A percentile compares a stretch with the other conserved stretches of the same genome.
phyloP scores from a whole-genome alignment of 371 early-diverging fungal genomes.

The Syncephalastrum contaminatum region DNA sequence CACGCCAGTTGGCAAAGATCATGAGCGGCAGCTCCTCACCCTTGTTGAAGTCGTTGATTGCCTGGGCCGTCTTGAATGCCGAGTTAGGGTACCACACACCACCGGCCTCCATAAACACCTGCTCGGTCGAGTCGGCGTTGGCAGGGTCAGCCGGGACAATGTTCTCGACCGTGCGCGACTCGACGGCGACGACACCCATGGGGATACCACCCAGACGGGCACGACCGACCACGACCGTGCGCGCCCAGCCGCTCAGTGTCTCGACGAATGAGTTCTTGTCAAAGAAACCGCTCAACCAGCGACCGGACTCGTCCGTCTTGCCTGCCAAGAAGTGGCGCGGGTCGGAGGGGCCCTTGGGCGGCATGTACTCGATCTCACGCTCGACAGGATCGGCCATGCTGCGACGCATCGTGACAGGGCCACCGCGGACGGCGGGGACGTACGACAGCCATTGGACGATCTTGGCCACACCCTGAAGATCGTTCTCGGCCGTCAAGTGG shows the following conservation, averaged over 20 bases:
- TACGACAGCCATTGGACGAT: slow-evolving; percentile 95
- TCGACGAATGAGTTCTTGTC: slow-evolving; percentile 92
- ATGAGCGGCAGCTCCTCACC: slow-evolving; percentile 98
- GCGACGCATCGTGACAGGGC: slow-evolving; percentile 57
- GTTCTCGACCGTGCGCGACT: slow-evolving; percentile 89
- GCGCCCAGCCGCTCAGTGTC: slow-evolving; percentile 70
- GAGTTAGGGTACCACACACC: slow-evolving; percentile 99
- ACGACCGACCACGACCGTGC: slow-evolving; percentile 84
- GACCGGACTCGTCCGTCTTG: slow-evolving; percentile 55
- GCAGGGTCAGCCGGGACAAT: slow-evolving; percentile 96
- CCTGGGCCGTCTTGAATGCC: slow-evolving; percentile 98
- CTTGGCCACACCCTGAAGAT: slow-evolving; percentile 87
- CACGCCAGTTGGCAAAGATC: slow-evolving; percentile 99
- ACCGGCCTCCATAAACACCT: slow-evolving; percentile 90
- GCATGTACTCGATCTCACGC: slow-evolving; percentile 74
- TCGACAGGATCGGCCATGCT: slow-evolving; percentile 63
- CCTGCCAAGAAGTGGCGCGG: slow-evolving; percentile 91
- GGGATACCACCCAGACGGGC: slow-evolving; percentile 96
- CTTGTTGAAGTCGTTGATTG: slow-evolving; percentile 97
- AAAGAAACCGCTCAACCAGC: slow-evolving; percentile 89
- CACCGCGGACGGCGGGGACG: slow-evolving; percentile 75
- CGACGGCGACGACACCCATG: slow-evolving; percentile 97
- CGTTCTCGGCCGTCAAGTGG: slow-evolving; percentile 94
- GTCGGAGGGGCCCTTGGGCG: slow-evolving; percentile 88
- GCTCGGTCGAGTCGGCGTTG: slow-evolving; percentile 85